A percentile compares a stretch with the other conserved stretches of the same genome.
Conservation (phyloP, 768 basidiomycete species). For the Megacollybia marginata region DNA sequence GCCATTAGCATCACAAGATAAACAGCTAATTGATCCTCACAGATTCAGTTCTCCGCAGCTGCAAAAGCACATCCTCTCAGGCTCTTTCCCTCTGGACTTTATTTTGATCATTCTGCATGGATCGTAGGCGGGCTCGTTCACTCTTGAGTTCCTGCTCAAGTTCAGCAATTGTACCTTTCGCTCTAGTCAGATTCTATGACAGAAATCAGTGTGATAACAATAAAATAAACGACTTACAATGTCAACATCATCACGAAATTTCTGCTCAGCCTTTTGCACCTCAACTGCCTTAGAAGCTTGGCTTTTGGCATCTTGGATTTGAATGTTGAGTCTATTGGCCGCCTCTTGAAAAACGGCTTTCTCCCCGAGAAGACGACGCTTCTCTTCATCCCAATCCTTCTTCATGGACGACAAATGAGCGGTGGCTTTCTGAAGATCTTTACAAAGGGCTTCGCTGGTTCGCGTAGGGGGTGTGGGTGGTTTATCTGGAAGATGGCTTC, state of each 20-base stretch:
- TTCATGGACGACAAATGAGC: conserved; percentile 56
- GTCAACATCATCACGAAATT: conserved; percentile 43
- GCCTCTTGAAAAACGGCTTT: conserved; percentile 68
- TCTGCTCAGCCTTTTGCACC: conserved; percentile 41
- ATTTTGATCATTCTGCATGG: conserved; percentile 56
- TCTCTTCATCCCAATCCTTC: conserved; percentile 65
- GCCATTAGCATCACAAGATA: conserved; percentile 4
- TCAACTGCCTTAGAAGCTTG: conserved; percentile 49
- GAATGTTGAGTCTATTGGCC: conserved; percentile 54
- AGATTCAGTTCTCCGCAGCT: conserved; percentile 65
- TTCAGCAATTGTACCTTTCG: conserved; percentile 55
- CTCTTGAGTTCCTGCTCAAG: conserved; percentile 66
- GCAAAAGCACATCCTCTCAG: conserved; percentile 48
- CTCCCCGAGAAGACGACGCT: conserved; percentile 54
- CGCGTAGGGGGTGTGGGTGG: conserved; percentile 64
- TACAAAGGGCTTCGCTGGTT: conserved; percentile 56
- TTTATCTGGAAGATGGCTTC: conserved; percentile 39
- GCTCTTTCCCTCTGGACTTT: conserved; percentile 60
- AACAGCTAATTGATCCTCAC: conserved; percentile 28
- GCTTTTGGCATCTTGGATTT: conserved; percentile 52
- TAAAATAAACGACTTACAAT: conserved; percentile 32
- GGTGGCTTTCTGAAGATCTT: conserved; percentile 56
- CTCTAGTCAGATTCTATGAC: conserved; percentile 64
- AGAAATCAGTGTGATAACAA: neutral
- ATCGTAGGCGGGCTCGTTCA: conserved; percentile 61